Percentiles rank a stretch among this genome's conserved stretches.
Evolutionary conservation across 257 asterid species (phyloP).

Genomic region (Scutellaria minor): DNA sequence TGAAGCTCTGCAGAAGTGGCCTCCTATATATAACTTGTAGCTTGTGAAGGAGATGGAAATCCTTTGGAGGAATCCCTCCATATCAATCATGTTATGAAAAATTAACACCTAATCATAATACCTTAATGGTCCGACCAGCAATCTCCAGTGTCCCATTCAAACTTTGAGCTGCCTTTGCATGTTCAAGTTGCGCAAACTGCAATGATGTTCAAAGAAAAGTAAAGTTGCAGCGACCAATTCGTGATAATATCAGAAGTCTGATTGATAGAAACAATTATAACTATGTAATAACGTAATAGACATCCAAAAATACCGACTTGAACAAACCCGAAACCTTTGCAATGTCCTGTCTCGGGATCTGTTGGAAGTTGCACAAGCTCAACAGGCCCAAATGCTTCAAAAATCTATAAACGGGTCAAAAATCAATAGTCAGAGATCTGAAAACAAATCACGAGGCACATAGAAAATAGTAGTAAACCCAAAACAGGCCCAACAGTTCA

Average conservation of each 20-base stretch:
- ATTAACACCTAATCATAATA: constrained; percentile 28
- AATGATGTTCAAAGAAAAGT: constrained; percentile 24
- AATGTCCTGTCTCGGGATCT: constrained; percentile 98
- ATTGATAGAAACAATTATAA: constrained; percentile 8
- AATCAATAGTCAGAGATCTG: constrained; percentile 11
- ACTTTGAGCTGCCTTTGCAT: constrained; percentile 94
- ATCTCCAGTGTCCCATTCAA: constrained; percentile 92
- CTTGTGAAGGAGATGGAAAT: not conserved
- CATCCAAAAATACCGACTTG: constrained; percentile 71
- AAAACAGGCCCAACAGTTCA: constrained; percentile 70
- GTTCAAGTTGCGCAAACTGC: constrained; percentile 89
- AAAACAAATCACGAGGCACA: not conserved
- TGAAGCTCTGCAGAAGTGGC: not conserved
- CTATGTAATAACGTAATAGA: not conserved
- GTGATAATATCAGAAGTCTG: not conserved
- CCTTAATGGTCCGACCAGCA: constrained; percentile 98
- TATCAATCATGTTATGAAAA: constrained; percentile 20
- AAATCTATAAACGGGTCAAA: constrained; percentile 56
- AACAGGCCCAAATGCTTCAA: constrained; percentile 98
- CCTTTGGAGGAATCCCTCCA: not conserved
- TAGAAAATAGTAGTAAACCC: constrained; percentile 34
- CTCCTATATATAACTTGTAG: constrained; percentile 13
- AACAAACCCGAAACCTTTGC: constrained; percentile 99
- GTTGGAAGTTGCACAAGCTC: constrained; percentile 99
- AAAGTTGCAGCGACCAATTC: constrained; percentile 1